Evolutionary conservation across 2,329 filamentous ascomycete species (phyloP), one percentile per base, ranked within the genome.

Genomic region (Diaporthe australafricana): DNA sequence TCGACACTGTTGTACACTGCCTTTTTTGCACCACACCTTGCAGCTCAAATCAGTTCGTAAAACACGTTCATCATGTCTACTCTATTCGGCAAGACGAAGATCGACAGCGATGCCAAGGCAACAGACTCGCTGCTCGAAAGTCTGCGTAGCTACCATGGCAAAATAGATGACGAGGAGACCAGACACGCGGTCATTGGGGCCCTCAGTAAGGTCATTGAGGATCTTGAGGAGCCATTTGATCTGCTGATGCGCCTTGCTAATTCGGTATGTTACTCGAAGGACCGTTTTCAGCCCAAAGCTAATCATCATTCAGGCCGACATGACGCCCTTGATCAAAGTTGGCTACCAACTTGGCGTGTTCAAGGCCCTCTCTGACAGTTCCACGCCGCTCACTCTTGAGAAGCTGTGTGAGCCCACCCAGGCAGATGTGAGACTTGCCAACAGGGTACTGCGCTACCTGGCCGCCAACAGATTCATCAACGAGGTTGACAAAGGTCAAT

Each of bases 91-190:
- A 53, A 53, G 14, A 53, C 25, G 16, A 53, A 30, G 50, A 53
- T 53, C 25, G 27, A 53, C 25, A 53, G 9, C 6, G 16, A 30
- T 32, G 16, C 50, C 50, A 32, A 20, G 25, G 27, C 27, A 11
- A 53, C 50, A 32, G 50, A 53, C 3, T 9, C 25, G 14, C 50
- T 53, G 25, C 50, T 53, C 16, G 27, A 53, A 32, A 32, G 25
- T 20, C 16, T 53, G 27, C 50, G 50, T 53, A 20, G 5, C 14
- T 53, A 53, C 16, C 50, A 53, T 20, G 25, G 50, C 50, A 53
- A 53, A 8, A 53, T 53, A 20, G 50, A 32, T 53, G 50, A 53
- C 25, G 50, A 53, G 50, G 50, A 53, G 50, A 53, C 50, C 50
- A 53, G 50, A 16, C 50, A 53, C 27, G 12, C 6, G 50, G 50